Evolutionary conservation across 805 yeast genomes (phyloP), one percentile per base, ranked within the genome.

Genomic region (Lipomyces kockii): DNA sequence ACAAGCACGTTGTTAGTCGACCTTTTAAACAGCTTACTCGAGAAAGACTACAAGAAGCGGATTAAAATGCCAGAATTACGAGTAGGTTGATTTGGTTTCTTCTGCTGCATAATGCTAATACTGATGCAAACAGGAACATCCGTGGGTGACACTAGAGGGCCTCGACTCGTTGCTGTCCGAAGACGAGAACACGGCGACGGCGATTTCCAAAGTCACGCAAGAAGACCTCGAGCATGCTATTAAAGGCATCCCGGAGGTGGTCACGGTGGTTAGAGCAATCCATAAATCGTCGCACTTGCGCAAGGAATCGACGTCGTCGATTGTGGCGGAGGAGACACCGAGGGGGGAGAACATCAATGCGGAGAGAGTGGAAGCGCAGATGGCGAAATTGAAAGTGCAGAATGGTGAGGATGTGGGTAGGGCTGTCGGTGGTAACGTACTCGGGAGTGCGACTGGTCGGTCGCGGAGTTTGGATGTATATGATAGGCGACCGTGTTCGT

Each of bases 31-130:
- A 82, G 83, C 71, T 76, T 94, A 67, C 81, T 94, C 39, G 85
- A 83, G 56, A 93, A 92, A 74, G 83, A 89, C 72, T 90, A 94
- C 3, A 72, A 76, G 8, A 79, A 83, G 57, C 82, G 98, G 76
- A 85, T 89, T n/a, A 87, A 86, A 22, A 88, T 93, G 69, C 77
- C 80, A 20, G 91, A 88, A 49, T 86, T 92, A 61, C 90, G 93
- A 25, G 55, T 52, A 52, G 7, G 49, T 43, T n/a, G 2, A 7
- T n/a, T 7, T 3, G 53, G 12, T 25, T 25, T 11, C 5, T 5
- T 12, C 7, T 1, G 34, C 17, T 5, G 7, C 20, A 74, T 9
- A 14, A 12, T 17, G 11, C 6, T 22, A 5, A 34, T 22, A 20
- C 27, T 29, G 14, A 53, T 20, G 17, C 29, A 6, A 25, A 29